These are phyloP conservation scores for Tolypocladium tropicale DNA, from an alignment of 2,329 filamentous ascomycete species.

Conservation along the genomic window DNA sequence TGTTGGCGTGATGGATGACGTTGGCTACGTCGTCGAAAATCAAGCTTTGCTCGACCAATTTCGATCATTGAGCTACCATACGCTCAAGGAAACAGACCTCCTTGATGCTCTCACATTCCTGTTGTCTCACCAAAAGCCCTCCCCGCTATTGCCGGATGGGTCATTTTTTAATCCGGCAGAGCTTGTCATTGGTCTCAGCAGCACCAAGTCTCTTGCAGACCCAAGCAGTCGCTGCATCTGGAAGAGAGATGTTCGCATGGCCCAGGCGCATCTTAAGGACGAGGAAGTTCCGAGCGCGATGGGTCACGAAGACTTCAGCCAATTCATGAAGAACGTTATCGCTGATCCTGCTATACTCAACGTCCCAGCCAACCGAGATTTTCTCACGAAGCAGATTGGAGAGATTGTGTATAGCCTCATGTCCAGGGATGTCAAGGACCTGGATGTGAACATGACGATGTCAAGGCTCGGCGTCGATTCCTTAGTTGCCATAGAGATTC, in stretches of 20 bases:
- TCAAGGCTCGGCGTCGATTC: slow-evolving; percentile 7
- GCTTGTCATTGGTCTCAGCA: slow-evolving; percentile 5
- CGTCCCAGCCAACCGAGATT: neutral
- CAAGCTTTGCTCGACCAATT: slow-evolving; percentile 4
- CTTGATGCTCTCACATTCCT: slow-evolving; percentile 1
- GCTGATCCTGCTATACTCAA: slow-evolving; percentile 2
- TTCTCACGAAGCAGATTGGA: slow-evolving; percentile 5
- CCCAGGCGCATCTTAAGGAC: neutral
- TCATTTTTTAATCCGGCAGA: neutral
- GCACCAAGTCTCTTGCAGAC: slow-evolving; percentile 4
- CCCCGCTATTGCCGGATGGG: neutral
- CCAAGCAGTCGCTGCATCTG: slow-evolving; percentile 4
- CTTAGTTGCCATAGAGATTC: slow-evolving; percentile 8
- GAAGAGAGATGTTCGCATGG: slow-evolving; percentile 7
- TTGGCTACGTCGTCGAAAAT: slow-evolving; percentile 1
- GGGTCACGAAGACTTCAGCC: slow-evolving; percentile 4
- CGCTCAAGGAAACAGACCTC: slow-evolving; percentile 5
- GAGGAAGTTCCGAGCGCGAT: neutral
- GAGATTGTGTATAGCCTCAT: slow-evolving; percentile 4
- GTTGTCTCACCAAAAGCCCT: slow-evolving; percentile 3
- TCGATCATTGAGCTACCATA: slow-evolving; percentile 2
- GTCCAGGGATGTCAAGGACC: slow-evolving; percentile 2
- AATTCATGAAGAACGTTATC: slow-evolving; percentile 4
- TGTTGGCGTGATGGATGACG: slow-evolving; percentile 2
- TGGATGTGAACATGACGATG: slow-evolving; percentile 5